Evolutionary conservation across 176 grass and related monocot species (phyloP).

Genomic region (Hsuehochloa calcarea): DNA sequence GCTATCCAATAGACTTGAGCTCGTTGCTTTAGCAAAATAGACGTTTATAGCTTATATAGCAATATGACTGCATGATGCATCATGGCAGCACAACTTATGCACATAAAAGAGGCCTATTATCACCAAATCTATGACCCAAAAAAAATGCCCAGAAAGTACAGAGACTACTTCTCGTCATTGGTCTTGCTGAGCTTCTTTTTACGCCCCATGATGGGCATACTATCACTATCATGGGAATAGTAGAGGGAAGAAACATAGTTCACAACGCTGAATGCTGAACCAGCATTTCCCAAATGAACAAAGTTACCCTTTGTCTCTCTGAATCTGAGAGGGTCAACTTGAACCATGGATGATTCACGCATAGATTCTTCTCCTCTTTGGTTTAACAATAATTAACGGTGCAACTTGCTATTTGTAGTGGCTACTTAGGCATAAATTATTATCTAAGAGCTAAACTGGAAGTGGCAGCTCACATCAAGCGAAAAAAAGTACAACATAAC

Average conservation of each 20-base stretch:
- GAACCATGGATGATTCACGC: conserved; percentile 3
- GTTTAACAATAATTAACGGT: conserved; percentile 26
- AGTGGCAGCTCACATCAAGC: conserved; percentile 36
- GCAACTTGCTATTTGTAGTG: conserved; percentile 37
- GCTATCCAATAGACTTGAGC: not conserved
- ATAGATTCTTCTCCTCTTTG: conserved; percentile 28
- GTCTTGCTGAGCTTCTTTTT: not conserved
- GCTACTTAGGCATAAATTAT: conserved; percentile 24
- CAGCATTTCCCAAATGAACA: conserved; percentile 15
- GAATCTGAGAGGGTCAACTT: conserved; percentile 27
- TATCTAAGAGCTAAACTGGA: conserved; percentile 6
- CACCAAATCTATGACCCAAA: not conserved
- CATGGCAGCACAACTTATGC: not conserved
- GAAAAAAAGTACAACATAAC: conserved; percentile 46
- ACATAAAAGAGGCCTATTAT: not conserved
- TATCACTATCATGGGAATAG: not conserved
- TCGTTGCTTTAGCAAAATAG: not conserved
- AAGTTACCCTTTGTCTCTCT: not conserved
- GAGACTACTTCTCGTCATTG: not conserved
- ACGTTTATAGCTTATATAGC: not conserved
- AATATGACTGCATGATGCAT: not conserved
- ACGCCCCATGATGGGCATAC: not conserved
- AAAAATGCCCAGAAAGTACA: not conserved
- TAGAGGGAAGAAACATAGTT: not conserved
- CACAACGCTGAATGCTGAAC: not conserved